Conservation (phyloP, 441 rosid genomes). For the Gossypium laxum region DNA sequence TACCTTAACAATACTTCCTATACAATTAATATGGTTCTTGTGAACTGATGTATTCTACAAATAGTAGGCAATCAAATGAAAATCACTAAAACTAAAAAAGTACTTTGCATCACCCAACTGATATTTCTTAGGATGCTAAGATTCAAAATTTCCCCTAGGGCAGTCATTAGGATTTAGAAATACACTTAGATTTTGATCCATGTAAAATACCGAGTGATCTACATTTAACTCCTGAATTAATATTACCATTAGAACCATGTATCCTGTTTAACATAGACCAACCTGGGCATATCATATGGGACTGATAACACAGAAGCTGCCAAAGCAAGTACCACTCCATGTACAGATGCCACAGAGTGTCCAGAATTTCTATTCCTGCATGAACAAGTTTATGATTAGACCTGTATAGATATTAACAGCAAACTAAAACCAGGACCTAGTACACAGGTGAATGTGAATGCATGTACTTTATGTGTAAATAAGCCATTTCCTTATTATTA, state of each 20-base stretch:
- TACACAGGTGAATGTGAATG: neutral
- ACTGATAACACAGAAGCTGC: slow-evolving; percentile 91
- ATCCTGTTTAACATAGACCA: slow-evolving; percentile 12
- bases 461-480: neutral
- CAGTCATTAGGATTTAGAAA: neutral
- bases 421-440: neutral
- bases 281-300: slow-evolving; percentile 98
- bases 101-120: neutral
- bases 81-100: neutral
- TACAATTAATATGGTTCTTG: neutral
- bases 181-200: neutral
- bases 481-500: neutral
- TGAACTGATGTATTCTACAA: neutral
- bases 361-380: slow-evolving; percentile 47
- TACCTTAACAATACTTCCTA: neutral
- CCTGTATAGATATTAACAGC: neutral
- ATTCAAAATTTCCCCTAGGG: neutral
- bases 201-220: neutral
- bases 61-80: neutral
- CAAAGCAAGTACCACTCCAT: slow-evolving; percentile 93
- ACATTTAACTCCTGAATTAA: too few relatives aligned
- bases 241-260: neutral
- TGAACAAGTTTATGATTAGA: slow-evolving; percentile 8
- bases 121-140: neutral
- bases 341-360: slow-evolving; percentile 54